These are phyloP conservation scores for Willaertia magna DNA, from an alignment of 208 protist species.

Conservation along the genomic window DNA sequence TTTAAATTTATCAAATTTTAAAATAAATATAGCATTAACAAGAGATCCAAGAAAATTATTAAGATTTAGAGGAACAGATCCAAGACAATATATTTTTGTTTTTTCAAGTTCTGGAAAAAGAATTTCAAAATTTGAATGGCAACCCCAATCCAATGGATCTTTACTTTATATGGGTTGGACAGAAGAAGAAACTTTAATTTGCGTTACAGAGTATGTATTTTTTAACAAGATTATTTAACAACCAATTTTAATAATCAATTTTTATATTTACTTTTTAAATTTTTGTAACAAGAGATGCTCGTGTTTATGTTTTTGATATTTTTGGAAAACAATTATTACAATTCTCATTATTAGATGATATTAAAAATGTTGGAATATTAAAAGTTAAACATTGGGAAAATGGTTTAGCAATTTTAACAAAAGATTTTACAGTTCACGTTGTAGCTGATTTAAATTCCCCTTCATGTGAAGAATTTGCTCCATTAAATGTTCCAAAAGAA, in stretches of 20 bases:
- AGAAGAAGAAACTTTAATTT: not conserved
- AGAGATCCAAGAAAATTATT: constrained; percentile 1
- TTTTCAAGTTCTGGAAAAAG: not conserved
- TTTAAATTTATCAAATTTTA: too few species aligned
- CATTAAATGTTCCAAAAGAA: not conserved
- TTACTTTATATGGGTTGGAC: not conserved
- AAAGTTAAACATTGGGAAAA: not conserved
- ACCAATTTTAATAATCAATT: not conserved
- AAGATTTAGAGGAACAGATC: not conserved
- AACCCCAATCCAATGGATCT: not conserved
- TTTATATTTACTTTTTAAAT: not conserved
- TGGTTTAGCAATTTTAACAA: not conserved
- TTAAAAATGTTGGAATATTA: not conserved
- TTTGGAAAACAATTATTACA: not conserved
- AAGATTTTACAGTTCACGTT: not conserved
- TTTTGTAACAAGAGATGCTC: not conserved
- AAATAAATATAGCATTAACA: not conserved
- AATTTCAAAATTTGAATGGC: constrained; percentile 4
- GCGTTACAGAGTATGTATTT: not conserved
- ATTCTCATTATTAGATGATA: not conserved
- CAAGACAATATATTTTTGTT: not conserved
- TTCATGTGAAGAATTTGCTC: not conserved
- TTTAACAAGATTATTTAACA: not conserved
- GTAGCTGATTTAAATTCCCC: not conserved
- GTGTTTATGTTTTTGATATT: not conserved